Evolutionary conservation across 2,329 filamentous ascomycete genomes (phyloP).

Genomic region (Pestalotiopsis sp.): DNA sequence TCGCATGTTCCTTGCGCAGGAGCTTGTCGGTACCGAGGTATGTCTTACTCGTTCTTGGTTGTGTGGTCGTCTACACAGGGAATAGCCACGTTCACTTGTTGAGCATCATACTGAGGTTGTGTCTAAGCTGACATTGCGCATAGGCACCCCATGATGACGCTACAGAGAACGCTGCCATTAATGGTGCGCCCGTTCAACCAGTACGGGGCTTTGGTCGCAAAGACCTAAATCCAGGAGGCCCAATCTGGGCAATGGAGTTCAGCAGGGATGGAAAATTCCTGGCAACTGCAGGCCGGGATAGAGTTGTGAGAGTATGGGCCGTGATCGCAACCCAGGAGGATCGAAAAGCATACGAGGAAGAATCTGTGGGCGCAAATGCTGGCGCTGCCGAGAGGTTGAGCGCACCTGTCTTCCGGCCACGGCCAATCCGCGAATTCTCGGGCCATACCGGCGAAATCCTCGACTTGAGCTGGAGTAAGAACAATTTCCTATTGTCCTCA

Average conservation of each 20-base stretch:
- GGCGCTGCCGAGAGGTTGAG: conserved; percentile 69
- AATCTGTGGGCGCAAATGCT: conserved; percentile 54
- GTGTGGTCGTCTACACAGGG: too few relatives aligned
- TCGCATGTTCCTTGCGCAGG: conserved; percentile 87
- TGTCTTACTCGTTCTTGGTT: conserved; percentile 14
- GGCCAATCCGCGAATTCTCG: conserved; percentile 77
- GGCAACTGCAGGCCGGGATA: conserved; percentile 90
- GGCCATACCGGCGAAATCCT: conserved; percentile 87
- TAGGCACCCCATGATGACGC: conserved; percentile 15
- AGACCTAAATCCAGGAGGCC: conserved; percentile 55
- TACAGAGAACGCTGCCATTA: conserved; percentile 24
- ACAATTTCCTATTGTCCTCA: conserved; percentile 93
- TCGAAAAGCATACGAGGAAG: conserved; percentile 71
- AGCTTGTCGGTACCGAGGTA: conserved; percentile 65
- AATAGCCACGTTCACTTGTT: too few relatives aligned
- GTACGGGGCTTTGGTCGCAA: conserved; percentile 32
- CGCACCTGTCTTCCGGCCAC: conserved; percentile 85
- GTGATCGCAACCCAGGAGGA: conserved; percentile 85
- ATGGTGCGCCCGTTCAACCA: conserved; percentile 10
- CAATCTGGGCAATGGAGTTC: conserved; percentile 92
- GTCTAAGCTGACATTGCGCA: background rate
- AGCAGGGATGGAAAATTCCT: conserved; percentile 90
- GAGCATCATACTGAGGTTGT: too few relatives aligned
- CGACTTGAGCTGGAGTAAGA: conserved; percentile 98
- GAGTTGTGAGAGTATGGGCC: conserved; percentile 83